Evolutionary conservation across 1,284 basidiomycete species (phyloP), one percentile per base, ranked within the genome.

Genomic region (Stereum hirsutum): DNA sequence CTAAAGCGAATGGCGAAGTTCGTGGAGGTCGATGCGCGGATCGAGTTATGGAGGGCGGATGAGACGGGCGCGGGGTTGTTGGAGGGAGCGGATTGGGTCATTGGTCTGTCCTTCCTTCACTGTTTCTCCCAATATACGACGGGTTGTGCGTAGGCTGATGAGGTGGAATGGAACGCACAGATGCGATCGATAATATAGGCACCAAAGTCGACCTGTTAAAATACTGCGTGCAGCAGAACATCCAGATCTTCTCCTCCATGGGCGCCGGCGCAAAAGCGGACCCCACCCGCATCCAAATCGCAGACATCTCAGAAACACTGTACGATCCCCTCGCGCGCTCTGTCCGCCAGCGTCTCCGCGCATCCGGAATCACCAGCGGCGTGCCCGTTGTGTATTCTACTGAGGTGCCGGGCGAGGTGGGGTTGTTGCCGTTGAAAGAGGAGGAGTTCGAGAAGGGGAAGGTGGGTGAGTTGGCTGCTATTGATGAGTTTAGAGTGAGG

Each of bases 311-410:
- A 2, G 74, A 74, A 48, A 99, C 96, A 0, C 78, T 89, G 39
- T 96, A 99, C 58, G 96, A 99, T 59, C 94, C 95, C 1, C 76
- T 99, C 5, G 94, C 94, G 12, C 82, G 95, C 41, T 77, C 88
- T 11, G 94, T 99, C 6, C 78, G 96, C 14, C 73, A 86, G 26
- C 76, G 84, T 42, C 72, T 98, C 44, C 79, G 90, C 24, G 52
- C 49, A 5, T 41, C 35, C 10, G 40, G 41, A 4, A 42, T 40
- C 24, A 31, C 57, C 72, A 75, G 74, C 31, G 87, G 88, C 14
- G 90, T 94, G 41, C 90, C 90, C 3, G 90, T 93, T n/a, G 92
- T 96, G 4, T 99, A 95, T 63, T 95, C 90, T 1, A 97, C 94
- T 4, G 94, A 98, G 60, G 86, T 91, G 20, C 92, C 93, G 0